phyloP scores from a whole-genome alignment of 208 protist genomes.

The Blastocrithidia nonstop region DNA sequence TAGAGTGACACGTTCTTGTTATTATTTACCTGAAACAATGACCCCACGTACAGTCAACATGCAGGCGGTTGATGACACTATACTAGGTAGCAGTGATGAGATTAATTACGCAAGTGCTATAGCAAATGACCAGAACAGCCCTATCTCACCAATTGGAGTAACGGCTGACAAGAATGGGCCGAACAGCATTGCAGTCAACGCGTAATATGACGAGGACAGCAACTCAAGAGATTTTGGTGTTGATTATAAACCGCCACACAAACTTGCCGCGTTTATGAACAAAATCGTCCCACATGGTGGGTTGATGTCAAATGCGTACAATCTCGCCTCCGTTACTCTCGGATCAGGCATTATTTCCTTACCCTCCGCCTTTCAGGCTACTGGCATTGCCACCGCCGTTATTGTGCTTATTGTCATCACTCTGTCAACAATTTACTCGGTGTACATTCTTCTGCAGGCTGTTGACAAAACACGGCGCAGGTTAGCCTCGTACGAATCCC shows the following conservation, averaged over 20 bases:
- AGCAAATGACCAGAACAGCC: too few species aligned
- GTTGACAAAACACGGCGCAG: constrained; percentile 39
- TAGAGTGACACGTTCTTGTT: too few species aligned
- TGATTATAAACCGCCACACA: constrained; percentile 17
- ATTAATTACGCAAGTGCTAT: too few species aligned
- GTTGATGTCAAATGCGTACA: constrained; percentile 45
- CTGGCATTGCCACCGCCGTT: constrained; percentile 28
- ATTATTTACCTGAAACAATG: too few species aligned
- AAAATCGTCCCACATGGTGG: constrained; percentile 55
- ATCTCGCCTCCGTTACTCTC: constrained; percentile 58
- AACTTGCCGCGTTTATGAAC: constrained; percentile 17
- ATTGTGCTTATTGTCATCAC: constrained; percentile 44
- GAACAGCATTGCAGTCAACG: too few species aligned
- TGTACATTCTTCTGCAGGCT: constrained; percentile 56
- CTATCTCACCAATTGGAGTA: too few species aligned
- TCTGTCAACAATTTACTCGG: constrained; percentile 55
- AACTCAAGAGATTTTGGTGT: too few species aligned
- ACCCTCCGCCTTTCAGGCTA: constrained; percentile 47
- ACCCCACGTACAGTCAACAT: too few species aligned
- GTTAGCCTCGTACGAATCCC: constrained; percentile 38
- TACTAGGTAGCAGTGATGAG: too few species aligned
- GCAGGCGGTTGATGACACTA: too few species aligned
- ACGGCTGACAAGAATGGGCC: too few species aligned
- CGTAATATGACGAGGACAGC: too few species aligned
- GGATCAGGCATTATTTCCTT: constrained; percentile 64